These are phyloP conservation scores for Psophocarpus tetragonolobus DNA, from an alignment of 306 rosid species.

Conservation along the genomic window DNA sequence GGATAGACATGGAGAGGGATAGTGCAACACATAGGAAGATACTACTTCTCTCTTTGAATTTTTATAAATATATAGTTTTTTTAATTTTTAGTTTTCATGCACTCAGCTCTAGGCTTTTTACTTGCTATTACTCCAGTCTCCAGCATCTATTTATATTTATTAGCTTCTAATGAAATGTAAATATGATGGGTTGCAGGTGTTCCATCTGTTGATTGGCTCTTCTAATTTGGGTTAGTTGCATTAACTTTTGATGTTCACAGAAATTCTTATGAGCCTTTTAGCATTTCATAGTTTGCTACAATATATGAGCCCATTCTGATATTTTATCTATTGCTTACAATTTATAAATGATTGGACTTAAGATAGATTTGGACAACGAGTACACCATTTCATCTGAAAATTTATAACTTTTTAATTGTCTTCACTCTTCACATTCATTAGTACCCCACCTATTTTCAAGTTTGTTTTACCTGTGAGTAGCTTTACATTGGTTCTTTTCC, in stretches of 20 bases:
- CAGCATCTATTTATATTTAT: conserved; percentile 16
- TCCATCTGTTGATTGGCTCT: conserved; percentile 90
- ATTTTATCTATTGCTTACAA: neutral
- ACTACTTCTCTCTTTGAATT: conserved; percentile 34
- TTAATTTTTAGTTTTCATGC: conserved; percentile 4
- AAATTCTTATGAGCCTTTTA: conserved; percentile 12
- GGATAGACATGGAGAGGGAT: conserved; percentile 16
- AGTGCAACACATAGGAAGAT: neutral
- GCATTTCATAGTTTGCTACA: conserved; percentile 17
- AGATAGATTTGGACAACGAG: conserved; percentile 8
- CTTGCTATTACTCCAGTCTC: conserved; percentile 12
- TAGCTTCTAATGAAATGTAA: conserved; percentile 39
- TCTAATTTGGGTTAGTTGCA: conserved; percentile 77
- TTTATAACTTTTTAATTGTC: neutral
- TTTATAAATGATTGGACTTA: conserved; percentile 2
- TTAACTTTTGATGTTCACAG: conserved; percentile 31
- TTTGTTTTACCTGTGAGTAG: conserved; percentile 9
- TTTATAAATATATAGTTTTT: neutral
- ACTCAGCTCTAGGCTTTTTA: neutral
- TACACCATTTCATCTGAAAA: conserved; percentile 1
- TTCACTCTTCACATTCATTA: neutral
- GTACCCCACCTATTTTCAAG: neutral
- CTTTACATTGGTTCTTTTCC: neutral
- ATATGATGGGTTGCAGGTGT: conserved; percentile 68
- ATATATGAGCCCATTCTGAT: neutral